These are phyloP conservation scores for Tolypocladium tundrense DNA, from an alignment of 2,329 filamentous ascomycete genomes.

Conservation along the genomic window DNA sequence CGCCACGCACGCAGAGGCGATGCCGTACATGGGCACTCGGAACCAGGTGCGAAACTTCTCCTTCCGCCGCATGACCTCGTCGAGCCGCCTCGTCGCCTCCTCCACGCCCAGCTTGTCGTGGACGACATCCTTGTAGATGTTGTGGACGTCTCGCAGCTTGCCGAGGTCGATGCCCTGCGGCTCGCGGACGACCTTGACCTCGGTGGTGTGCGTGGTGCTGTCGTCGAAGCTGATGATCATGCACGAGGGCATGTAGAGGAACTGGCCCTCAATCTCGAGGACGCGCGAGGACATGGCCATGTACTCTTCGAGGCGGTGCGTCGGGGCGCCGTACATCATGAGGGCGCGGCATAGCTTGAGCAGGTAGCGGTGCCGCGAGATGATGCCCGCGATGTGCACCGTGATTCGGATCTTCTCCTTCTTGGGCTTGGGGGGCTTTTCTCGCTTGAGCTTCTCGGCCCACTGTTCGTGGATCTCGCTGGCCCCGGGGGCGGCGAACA, in stretches of 20 bases:
- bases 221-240: slow-evolving; percentile 94
- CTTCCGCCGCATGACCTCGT: slow-evolving; percentile 38
- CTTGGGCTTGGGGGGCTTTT: slow-evolving; percentile 23
- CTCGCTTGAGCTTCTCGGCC: slow-evolving; percentile 31
- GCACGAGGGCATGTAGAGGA: slow-evolving; percentile 80
- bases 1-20: slow-evolving; percentile 66
- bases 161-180: slow-evolving; percentile 63
- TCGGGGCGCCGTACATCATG: slow-evolving; percentile 86
- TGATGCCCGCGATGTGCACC: slow-evolving; percentile 54
- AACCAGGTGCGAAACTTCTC: slow-evolving; percentile 40
- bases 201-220: slow-evolving; percentile 60
- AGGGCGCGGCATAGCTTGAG: slow-evolving; percentile 75
- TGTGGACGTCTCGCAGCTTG: slow-evolving; percentile 62
- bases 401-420: slow-evolving; percentile 36
- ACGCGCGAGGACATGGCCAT: slow-evolving; percentile 85
- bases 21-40: slow-evolving; percentile 58
- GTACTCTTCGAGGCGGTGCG: slow-evolving; percentile 84
- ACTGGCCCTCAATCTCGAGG: slow-evolving; percentile 80
- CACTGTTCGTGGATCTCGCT: slow-evolving; percentile 33
- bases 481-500: slow-evolving; percentile 37
- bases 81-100: slow-evolving; percentile 53
- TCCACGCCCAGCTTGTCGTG: slow-evolving; percentile 66
- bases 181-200: slow-evolving; percentile 64
- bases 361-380: slow-evolving; percentile 73
- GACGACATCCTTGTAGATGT: slow-evolving; percentile 74